Conservation (phyloP, 192 early-diverging fungal genomes). For the Entrophospora sp. region DNA sequence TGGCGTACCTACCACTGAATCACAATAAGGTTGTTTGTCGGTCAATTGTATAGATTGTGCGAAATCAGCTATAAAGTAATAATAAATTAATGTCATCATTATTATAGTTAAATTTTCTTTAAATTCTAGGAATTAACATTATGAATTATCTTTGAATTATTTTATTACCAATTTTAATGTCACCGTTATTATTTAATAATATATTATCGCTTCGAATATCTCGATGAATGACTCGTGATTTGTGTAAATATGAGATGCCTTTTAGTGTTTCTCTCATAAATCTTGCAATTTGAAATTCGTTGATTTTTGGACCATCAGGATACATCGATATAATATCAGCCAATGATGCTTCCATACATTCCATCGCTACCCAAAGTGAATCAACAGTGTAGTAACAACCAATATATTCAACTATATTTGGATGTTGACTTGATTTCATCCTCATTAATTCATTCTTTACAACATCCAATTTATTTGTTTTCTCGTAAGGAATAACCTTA, state of each 20-base stretch:
- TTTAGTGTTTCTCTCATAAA: slow-evolving; percentile 77
- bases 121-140: not conserved
- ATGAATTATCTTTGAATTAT: not conserved
- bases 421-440: slow-evolving; percentile 82
- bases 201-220: slow-evolving; percentile 88
- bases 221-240: slow-evolving; percentile 67
- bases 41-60: slow-evolving; percentile 79
- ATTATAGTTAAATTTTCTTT: not conserved
- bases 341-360: slow-evolving; percentile 95
- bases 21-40: slow-evolving; percentile 55
- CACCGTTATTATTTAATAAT: slow-evolving; percentile 51
- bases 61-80: slow-evolving; percentile 60
- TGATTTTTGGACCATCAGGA: slow-evolving; percentile 40
- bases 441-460: slow-evolving; percentile 82
- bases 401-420: slow-evolving; percentile 93
- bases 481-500: slow-evolving; percentile 84
- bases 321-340: slow-evolving; percentile 94
- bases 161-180: slow-evolving; percentile 62
- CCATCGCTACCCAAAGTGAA: slow-evolving; percentile 97
- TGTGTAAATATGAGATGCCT: slow-evolving; percentile 67
- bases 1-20: slow-evolving; percentile 78
- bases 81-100: not conserved
- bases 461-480: slow-evolving; percentile 80
- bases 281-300: slow-evolving; percentile 87
- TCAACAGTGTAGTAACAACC: slow-evolving; percentile 70